Evolutionary conservation across 306 rosid species (phyloP).

Genomic region (Rosa rugosa): DNA sequence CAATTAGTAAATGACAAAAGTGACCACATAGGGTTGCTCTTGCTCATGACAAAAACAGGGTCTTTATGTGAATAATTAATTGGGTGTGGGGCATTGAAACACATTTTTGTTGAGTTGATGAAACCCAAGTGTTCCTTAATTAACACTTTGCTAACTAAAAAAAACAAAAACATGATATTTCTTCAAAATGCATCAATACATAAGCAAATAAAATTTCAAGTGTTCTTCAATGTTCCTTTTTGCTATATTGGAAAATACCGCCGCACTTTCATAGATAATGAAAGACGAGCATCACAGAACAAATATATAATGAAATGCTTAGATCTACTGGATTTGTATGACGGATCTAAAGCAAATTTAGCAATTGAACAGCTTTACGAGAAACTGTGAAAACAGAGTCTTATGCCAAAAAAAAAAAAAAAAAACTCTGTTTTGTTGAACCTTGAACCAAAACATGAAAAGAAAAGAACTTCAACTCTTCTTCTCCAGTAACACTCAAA

Average conservation of each 20-base stretch:
- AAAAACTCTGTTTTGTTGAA: neutral
- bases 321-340: slow-evolving; percentile 34
- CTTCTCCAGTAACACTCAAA: slow-evolving; percentile 1
- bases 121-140: neutral
- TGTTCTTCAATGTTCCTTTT: slow-evolving; percentile 16
- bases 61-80: neutral
- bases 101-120: slow-evolving; percentile 4
- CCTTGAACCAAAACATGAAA: slow-evolving; percentile 3
- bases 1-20: slow-evolving; percentile 29
- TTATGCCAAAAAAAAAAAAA: neutral
- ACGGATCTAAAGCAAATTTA: slow-evolving; percentile 21
- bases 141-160: neutral
- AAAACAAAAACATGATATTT: slow-evolving; percentile 14
- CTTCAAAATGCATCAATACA: slow-evolving; percentile 4
- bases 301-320: slow-evolving; percentile 13
- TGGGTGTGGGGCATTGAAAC: neutral
- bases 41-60: neutral
- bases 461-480: slow-evolving; percentile 4
- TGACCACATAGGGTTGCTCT: slow-evolving; percentile 4
- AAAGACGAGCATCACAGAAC: neutral
- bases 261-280: neutral
- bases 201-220: slow-evolving; percentile 9
- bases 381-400: slow-evolving; percentile 4
- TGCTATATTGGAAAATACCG: neutral
- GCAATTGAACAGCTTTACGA: slow-evolving; percentile 15